Base-by-base conservation (phyloP, 805 yeast genomes). In the Zygosaccharomyces lentus region DNA sequence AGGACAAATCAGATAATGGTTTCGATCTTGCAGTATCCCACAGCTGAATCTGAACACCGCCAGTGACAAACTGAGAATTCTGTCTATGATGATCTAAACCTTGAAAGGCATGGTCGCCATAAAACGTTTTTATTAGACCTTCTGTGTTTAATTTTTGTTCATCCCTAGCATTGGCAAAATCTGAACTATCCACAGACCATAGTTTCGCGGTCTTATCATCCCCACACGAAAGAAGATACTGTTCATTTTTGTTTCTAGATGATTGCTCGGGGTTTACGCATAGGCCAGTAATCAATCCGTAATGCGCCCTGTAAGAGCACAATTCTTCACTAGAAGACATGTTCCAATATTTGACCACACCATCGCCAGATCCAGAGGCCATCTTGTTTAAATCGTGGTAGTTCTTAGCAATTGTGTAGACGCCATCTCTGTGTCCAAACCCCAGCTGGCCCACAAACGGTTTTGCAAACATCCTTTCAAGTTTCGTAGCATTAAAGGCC, bases 371-470 rank as follows among this genome's bases (percentile, higher is more conserved):
- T 8, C 96, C 97, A 8, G 93, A 80, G 2, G 97, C 97, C 24
- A 91, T 67, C 59, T 81, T 82, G 58, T 81, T 85, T 41, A 89
- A 73, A 37, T 77, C 71, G 36, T 75, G 68, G 61, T 80, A 80
- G 66, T 90, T 85, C 65, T 84, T 85, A 5, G 96, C 95, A 38
- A 93, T 77, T 13, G 82, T 72, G 66, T 93, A 91, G 10, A 93
- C 88, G 48, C 97, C 98, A 63, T 93, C 99, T 47, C 91, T 72
- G 62, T 95, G 99, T 7, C 99, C 99, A 50, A 79, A 77, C 2
- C 99, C 99, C 30, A 93, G 69, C 62, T 93, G 98, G 1, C 96
- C 96, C 16, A 95, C 75, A 66, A 93, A 93, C 2, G 99, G 99
- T 61, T 90, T 90, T 0, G 99, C 98, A 76, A 93, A 93, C 86